Base-by-base conservation (phyloP, 2,329 filamentous ascomycete genomes). In the Phyllosticta capitalensis region DNA sequence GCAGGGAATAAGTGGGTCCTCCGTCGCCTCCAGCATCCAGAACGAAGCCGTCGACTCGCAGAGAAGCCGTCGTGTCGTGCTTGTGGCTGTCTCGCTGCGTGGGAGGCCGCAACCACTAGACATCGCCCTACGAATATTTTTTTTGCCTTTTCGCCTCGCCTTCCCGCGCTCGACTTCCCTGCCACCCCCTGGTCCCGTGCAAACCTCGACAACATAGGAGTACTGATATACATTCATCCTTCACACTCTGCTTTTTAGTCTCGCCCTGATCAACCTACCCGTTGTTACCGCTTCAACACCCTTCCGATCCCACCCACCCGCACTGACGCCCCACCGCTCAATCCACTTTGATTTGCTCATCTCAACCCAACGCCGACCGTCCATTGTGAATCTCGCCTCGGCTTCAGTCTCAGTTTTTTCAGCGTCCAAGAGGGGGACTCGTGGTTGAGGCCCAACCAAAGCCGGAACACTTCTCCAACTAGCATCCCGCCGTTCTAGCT, bases 221-320 rank as follows among this genome's bases (percentile, higher is more conserved):
- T 5, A 14, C 30, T 38, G 30, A 38, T 38, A 38, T 38, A 38
- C 30, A 38, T 14, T 17, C 30, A 38, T 38, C 30, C 30, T 38
- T 14, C 30, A 38, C 30, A n/a, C 24, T 22, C 51, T 58, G 56
- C 56, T 45, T 60, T 60, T 52, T 45, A 50, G 58, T 19, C 54
- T 49, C 53, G 54, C 58, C 58, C 58, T 56, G 58, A 60, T 60
- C 49, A 56, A 54, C 54, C 38, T 55, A 56, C 54, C 52, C 52
- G 22, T 21, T 24, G 48, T 14, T 28, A 19, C 58, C 53, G 54
- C 53, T 45, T 21, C 48, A 49, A 30, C 53, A 22, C 50, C 20
- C 58, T 52, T 33, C 48, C 58, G 54, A 56, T 60, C 58, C 54
- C 52, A 28, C 52, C 38, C 57, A 21, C 52, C 10, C 12, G 33